Conservation (phyloP, 2,329 filamentous ascomycete species). For the Penicillium sclerotiorum region DNA sequence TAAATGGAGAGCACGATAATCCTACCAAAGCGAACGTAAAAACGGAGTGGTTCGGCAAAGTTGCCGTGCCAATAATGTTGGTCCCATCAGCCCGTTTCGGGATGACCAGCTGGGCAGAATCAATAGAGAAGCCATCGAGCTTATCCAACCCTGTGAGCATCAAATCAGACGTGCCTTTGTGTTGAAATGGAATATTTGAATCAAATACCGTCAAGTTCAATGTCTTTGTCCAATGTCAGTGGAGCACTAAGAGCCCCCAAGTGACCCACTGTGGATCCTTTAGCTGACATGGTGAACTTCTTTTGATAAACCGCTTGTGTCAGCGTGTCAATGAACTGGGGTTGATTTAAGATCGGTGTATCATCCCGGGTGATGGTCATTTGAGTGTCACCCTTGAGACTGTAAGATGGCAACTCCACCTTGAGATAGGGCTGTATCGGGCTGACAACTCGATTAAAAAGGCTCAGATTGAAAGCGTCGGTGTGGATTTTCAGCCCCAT, state of each 20-base stretch:
- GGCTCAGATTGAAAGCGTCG: conserved; percentile 41
- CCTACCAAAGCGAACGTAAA: conserved; percentile 42
- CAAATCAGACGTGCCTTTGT: background rate
- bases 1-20: too few species aligned
- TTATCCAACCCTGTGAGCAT: conserved; percentile 37
- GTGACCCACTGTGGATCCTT: conserved; percentile 41
- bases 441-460: conserved; percentile 47
- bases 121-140: conserved; percentile 44
- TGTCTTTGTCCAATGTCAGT: conserved; percentile 46
- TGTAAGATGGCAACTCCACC: conserved; percentile 16
- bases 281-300: conserved; percentile 40
- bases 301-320: conserved; percentile 44
- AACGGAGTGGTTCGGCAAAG: conserved; percentile 50
- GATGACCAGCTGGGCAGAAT: conserved; percentile 41
- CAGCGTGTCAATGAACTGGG: conserved; percentile 46
- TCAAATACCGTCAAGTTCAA: conserved; percentile 37
- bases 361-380: conserved; percentile 40
- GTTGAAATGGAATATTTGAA: background rate
- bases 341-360: conserved; percentile 41
- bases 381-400: conserved; percentile 32
- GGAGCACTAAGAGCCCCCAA: conserved; percentile 45
- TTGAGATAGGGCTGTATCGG: conserved; percentile 20
- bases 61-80: conserved; percentile 49
- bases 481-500: conserved; percentile 17
- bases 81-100: conserved; percentile 41